phyloP scores from a whole-genome alignment of 2,329 filamentous ascomycete genomes.

The Alternaria burnsii region DNA sequence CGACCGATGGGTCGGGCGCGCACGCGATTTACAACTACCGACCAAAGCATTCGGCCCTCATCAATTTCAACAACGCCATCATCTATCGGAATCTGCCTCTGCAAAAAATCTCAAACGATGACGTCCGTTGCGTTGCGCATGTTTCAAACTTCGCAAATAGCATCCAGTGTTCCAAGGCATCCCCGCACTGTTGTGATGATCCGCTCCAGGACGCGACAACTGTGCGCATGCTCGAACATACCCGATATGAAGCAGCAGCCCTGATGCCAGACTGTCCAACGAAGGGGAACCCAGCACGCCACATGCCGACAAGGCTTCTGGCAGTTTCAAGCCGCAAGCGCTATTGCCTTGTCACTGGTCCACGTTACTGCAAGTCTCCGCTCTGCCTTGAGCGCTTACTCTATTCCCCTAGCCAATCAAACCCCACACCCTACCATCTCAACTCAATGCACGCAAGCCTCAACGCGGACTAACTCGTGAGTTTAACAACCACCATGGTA shows the following conservation, averaged over 20 bases:
- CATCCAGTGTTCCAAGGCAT: conserved; percentile 6
- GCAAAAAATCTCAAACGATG: conserved; percentile 1
- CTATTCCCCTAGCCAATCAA: conserved; percentile 26
- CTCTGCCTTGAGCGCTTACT: conserved; percentile 35
- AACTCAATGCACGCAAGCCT: conserved; percentile 31
- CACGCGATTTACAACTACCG: conserved; percentile 2
- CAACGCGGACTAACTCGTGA: conserved; percentile 26
- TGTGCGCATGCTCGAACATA: conserved; percentile 17
- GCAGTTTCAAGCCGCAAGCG: conserved; percentile 40
- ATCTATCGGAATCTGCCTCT: not conserved
- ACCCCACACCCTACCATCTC: conserved; percentile 7
- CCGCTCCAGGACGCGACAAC: conserved; percentile 9
- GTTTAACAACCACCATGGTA: conserved; percentile 26
- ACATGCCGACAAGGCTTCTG: conserved; percentile 5
- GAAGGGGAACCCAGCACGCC: conserved; percentile 17
- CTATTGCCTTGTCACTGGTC: conserved; percentile 43
- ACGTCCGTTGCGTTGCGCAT: conserved; percentile 2
- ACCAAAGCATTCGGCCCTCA: not conserved
- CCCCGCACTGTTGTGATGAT: conserved; percentile 1
- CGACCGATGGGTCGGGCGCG: conserved; percentile 14
- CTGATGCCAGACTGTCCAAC: conserved; percentile 10
- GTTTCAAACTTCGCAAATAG: conserved; percentile 10
- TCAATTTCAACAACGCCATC: not conserved
- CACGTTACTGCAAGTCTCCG: conserved; percentile 29
- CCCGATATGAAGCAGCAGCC: conserved; percentile 14